Evolutionary conservation across 495 filamentous ascomycete species (phyloP).

Genomic region (Daldinia loculata): DNA sequence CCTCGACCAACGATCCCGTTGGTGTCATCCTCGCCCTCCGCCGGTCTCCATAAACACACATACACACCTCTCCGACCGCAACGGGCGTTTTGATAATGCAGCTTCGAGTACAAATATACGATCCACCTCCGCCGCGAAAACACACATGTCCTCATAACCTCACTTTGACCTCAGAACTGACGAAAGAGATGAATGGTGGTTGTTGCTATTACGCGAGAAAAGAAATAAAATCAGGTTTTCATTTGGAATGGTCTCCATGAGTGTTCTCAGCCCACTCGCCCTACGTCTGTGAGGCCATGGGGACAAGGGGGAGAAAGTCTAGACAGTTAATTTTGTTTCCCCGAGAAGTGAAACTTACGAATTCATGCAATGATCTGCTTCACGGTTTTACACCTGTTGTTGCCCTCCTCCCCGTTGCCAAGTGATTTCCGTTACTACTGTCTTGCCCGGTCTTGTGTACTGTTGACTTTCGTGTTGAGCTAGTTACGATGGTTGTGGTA

Average conservation of each 20-base stretch:
- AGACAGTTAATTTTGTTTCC: slow-evolving; percentile 50
- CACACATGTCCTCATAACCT: slow-evolving; percentile 27
- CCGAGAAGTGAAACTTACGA: slow-evolving; percentile 44
- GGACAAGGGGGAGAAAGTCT: slow-evolving; percentile 43
- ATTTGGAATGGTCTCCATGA: slow-evolving; percentile 46
- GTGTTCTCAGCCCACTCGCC: slow-evolving; percentile 25
- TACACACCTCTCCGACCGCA: slow-evolving; percentile 26
- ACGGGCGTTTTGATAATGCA: slow-evolving; percentile 37
- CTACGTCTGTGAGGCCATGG: slow-evolving; percentile 27
- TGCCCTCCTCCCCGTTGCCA: not conserved
- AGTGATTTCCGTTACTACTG: not conserved
- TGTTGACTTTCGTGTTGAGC: not conserved
- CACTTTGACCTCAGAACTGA: slow-evolving; percentile 34
- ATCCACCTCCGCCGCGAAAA: slow-evolving; percentile 27
- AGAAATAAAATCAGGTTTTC: slow-evolving; percentile 52
- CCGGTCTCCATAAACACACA: slow-evolving; percentile 8
- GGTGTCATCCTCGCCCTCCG: slow-evolving; percentile 23
- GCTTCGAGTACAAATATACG: slow-evolving; percentile 38
- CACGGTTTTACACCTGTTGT: slow-evolving; percentile 11
- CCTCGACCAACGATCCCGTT: slow-evolving; percentile 39
- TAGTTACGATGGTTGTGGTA: not conserved
- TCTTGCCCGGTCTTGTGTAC: not conserved
- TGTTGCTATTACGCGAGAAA: slow-evolving; percentile 48
- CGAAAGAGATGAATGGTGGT: slow-evolving; percentile 36
- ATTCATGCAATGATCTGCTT: slow-evolving; percentile 44